Percentiles rank a stretch among this genome's conserved stretches.
Evolutionary conservation across 306 rosid species (phyloP).

Genomic region (Ceratonia siliqua): DNA sequence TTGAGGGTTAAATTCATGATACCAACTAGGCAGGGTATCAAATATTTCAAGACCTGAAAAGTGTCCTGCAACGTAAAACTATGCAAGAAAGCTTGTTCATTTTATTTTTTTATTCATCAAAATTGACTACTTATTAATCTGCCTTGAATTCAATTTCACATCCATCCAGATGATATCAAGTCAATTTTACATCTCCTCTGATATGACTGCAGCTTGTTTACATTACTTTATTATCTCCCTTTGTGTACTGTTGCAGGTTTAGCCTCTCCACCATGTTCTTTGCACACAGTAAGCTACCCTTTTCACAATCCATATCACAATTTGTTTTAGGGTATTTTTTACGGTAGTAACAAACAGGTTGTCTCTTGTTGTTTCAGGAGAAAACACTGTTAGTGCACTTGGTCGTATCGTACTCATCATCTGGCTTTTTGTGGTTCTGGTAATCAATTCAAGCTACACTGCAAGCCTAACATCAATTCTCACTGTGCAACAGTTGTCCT

Average conservation of each 20-base stretch:
- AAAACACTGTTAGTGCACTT: constrained; percentile 71
- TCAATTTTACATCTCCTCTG: not conserved
- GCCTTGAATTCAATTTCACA: not conserved
- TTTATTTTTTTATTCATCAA: not conserved
- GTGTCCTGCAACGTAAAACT: not conserved
- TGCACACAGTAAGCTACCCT: constrained; percentile 62
- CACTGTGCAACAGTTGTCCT: constrained; percentile 74
- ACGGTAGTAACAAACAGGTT: not conserved
- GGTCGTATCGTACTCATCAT: constrained; percentile 73
- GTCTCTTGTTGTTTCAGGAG: constrained; percentile 49
- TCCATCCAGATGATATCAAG: not conserved
- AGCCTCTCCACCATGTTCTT: constrained; percentile 77
- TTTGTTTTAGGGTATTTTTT: not conserved
- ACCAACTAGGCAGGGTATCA: not conserved
- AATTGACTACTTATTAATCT: not conserved
- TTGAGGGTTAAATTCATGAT: not conserved
- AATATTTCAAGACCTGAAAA: not conserved
- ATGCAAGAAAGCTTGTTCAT: not conserved
- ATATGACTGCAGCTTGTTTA: not conserved
- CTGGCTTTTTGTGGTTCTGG: constrained; percentile 83
- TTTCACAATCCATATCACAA: not conserved
- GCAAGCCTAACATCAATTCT: constrained; percentile 90
- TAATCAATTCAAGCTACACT: constrained; percentile 81
- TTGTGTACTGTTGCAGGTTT: constrained; percentile 47
- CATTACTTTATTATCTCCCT: not conserved